A percentile compares a stretch with the other conserved stretches of the same genome.
phyloP scores from a whole-genome alignment of 2,329 filamentous ascomycete species.

The Pestalotiopsis sp. region DNA sequence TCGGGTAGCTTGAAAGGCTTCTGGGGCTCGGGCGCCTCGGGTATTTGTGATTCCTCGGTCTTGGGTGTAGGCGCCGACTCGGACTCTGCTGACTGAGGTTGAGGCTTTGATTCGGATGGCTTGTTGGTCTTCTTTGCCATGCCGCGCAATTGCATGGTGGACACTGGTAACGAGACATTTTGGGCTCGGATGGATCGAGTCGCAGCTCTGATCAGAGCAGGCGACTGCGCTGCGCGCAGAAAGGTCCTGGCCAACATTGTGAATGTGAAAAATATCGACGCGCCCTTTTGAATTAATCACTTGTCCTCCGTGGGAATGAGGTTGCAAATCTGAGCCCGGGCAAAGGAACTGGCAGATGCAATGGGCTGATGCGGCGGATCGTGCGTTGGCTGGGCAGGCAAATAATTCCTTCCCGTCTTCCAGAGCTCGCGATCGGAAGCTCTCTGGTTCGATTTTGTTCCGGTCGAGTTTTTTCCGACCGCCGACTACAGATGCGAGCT shows the following conservation, averaged over 20 bases:
- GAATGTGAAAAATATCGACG: slow-evolving; percentile 3
- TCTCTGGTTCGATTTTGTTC: neutral
- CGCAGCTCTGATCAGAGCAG: slow-evolving; percentile 30
- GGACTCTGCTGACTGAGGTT: slow-evolving; percentile 11
- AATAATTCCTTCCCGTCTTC: neutral
- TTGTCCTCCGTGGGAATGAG: neutral
- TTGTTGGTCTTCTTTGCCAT: slow-evolving; percentile 42
- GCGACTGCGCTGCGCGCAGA: slow-evolving; percentile 37
- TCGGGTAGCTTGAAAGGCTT: slow-evolving; percentile 69
- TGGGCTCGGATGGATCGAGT: slow-evolving; percentile 25
- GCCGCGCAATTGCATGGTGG: slow-evolving; percentile 43
- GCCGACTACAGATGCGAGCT: neutral
- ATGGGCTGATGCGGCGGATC: neutral
- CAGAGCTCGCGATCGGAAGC: neutral
- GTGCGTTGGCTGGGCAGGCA: neutral
- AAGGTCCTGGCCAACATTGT: slow-evolving; percentile 43
- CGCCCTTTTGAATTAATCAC: neutral
- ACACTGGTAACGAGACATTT: slow-evolving; percentile 31
- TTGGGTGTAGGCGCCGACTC: neutral
- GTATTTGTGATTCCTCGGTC: slow-evolving; percentile 12
- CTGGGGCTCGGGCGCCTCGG: slow-evolving; percentile 37
- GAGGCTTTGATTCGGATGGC: slow-evolving; percentile 15
- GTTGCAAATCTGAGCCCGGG: neutral
- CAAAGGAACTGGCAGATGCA: neutral
- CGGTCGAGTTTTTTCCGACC: slow-evolving; percentile 1